Percentiles rank a stretch among this genome's conserved stretches.
Evolutionary conservation across 495 filamentous ascomycete species (phyloP).

Genomic region (Penicillium coffeae): DNA sequence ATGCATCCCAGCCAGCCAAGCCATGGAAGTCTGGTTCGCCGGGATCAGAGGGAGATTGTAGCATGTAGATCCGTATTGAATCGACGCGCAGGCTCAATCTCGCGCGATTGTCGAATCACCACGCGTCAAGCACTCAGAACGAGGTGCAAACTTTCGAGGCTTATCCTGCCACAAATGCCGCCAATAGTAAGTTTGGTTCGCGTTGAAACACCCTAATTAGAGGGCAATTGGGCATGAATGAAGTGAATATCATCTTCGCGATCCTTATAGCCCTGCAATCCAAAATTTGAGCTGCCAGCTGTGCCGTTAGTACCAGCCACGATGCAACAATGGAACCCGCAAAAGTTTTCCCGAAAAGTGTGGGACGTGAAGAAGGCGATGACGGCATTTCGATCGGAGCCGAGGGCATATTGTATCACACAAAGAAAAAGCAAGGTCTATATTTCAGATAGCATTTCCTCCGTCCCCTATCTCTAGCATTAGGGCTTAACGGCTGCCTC

Average conservation of each 20-base stretch:
- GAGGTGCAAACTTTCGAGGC: background rate
- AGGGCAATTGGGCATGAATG: background rate
- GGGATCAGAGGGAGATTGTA: background rate
- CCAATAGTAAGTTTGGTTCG: background rate
- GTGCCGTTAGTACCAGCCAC: background rate
- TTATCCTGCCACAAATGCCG: background rate
- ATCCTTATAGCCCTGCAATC: background rate
- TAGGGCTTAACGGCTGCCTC: background rate
- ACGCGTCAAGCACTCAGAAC: slow-evolving; percentile 1
- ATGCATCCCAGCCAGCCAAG: background rate
- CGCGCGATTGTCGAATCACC: slow-evolving; percentile 13
- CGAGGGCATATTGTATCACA: slow-evolving; percentile 10
- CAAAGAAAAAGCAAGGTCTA: background rate
- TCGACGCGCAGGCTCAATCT: slow-evolving; percentile 12
- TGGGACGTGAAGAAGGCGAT: slow-evolving; percentile 24
- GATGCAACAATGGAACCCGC: slow-evolving; percentile 1
- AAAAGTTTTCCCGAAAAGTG: slow-evolving; percentile 6
- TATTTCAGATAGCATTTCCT: no score
- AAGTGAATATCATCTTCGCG: no score
- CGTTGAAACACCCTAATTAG: background rate
- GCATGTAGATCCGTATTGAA: slow-evolving; percentile 19
- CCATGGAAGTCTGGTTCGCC: background rate
- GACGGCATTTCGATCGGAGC: slow-evolving; percentile 22
- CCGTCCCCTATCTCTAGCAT: no score
- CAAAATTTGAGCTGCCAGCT: slow-evolving; percentile 4